Conservation (phyloP, 495 filamentous ascomycete species). For the Cryomyces minteri region DNA sequence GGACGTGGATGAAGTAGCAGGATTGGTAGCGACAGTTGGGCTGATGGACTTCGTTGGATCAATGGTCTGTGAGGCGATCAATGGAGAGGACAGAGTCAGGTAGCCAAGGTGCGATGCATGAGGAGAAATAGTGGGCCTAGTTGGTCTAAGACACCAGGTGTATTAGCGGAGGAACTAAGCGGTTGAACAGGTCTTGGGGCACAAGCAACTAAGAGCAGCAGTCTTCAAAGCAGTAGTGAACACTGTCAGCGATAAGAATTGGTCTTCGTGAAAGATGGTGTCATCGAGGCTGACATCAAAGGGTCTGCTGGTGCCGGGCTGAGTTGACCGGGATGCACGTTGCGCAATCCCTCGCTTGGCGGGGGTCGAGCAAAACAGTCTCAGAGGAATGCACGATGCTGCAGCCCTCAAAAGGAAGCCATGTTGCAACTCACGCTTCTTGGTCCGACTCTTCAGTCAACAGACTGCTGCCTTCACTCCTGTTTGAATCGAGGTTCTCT, state of each 20-base stretch:
- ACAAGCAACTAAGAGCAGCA: not conserved
- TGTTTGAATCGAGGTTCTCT: conserved; percentile 16
- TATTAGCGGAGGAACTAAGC: conserved; percentile 7
- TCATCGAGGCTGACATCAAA: not conserved
- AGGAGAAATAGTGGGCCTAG: conserved; percentile 39
- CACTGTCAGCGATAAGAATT: not conserved
- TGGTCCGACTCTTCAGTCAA: conserved; percentile 53
- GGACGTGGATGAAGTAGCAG: conserved; percentile 14
- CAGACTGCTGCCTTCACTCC: conserved; percentile 34
- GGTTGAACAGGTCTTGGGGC: not conserved
- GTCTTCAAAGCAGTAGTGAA: not conserved
- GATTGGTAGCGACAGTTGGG: conserved; percentile 14
- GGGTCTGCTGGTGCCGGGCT: not conserved
- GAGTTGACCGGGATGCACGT: not conserved
- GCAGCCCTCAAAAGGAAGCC: not conserved
- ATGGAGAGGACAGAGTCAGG: conserved; percentile 65
- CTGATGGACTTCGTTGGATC: conserved; percentile 22
- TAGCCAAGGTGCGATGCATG: conserved; percentile 65
- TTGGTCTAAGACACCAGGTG: conserved; percentile 25
- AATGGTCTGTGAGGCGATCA: conserved; percentile 38
- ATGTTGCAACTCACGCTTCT: conserved; percentile 39
- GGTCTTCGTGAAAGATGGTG: not conserved
- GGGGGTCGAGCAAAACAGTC: not conserved
- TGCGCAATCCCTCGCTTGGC: not conserved
- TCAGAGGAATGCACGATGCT: conserved; percentile 2